Evolutionary conservation across 1,284 basidiomycete species (phyloP).

Genomic region (Ustilago vetiveriae): DNA sequence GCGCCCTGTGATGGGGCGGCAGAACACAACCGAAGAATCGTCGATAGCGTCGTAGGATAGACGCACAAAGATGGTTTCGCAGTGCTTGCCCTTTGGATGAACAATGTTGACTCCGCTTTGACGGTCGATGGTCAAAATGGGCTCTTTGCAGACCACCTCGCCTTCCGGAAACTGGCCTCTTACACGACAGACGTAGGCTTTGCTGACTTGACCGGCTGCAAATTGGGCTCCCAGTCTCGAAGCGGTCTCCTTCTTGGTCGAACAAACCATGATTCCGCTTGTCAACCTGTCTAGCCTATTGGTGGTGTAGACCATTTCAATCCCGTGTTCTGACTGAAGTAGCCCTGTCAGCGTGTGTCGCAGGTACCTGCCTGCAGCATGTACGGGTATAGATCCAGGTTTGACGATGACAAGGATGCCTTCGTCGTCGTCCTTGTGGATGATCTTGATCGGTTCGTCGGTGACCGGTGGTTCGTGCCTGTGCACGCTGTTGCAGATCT

Average conservation of each 20-base stretch:
- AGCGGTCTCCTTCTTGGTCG: conserved; percentile 79
- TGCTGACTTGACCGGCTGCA: conserved; percentile 76
- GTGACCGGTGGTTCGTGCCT: conserved; percentile 96
- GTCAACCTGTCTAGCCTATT: conserved; percentile 95
- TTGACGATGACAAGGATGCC: conserved; percentile 84
- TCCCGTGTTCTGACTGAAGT: conserved; percentile 83
- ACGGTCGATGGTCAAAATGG: conserved; percentile 88
- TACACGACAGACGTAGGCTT: conserved; percentile 60
- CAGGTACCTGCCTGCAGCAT: conserved; percentile 61
- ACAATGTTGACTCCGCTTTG: conserved; percentile 96
- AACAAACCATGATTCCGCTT: conserved; percentile 94
- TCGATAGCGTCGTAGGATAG: conserved; percentile 84
- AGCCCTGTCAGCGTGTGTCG: conserved; percentile 77
- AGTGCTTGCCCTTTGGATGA: conserved; percentile 67
- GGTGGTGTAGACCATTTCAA: conserved; percentile 84
- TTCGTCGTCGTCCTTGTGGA: conserved; percentile 79
- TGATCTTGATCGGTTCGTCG: conserved; percentile 82
- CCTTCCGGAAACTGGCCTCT: conserved; percentile 71
- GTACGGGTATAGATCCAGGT: conserved; percentile 65
- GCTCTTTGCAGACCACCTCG: conserved; percentile 83
- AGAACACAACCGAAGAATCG: conserved; percentile 87
- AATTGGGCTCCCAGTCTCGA: conserved; percentile 72
- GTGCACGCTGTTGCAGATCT: conserved; percentile 89
- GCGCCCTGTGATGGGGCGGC: conserved; percentile 71
- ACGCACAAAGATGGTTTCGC: conserved; percentile 87